These are phyloP conservation scores for Penicillium olsonii DNA, from an alignment of 2,329 filamentous ascomycete genomes.

Conservation along the genomic window DNA sequence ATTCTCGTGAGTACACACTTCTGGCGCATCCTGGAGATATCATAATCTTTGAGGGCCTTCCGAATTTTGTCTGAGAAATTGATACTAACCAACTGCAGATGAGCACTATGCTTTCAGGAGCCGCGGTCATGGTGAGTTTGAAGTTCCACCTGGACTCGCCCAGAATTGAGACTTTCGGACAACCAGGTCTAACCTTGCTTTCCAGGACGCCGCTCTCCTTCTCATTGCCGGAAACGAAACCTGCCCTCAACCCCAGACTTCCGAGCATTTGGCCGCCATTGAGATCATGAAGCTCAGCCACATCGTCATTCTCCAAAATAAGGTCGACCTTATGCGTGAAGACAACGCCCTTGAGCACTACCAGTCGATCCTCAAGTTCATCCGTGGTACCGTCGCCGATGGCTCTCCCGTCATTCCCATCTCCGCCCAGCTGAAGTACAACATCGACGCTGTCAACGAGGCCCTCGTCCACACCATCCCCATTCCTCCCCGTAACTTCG, in stretches of 20 bases:
- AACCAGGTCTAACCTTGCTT: not conserved
- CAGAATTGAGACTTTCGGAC: not conserved
- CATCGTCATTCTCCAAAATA: constrained; percentile 99
- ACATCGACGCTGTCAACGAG: constrained; percentile 98
- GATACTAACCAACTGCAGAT: constrained; percentile 51
- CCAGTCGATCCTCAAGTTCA: constrained; percentile 97
- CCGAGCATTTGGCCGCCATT: constrained; percentile 96
- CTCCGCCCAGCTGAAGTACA: constrained; percentile 97
- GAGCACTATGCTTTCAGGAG: constrained; percentile 99
- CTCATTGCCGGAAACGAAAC: constrained; percentile 98
- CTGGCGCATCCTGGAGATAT: not conserved
- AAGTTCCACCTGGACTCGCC: not conserved
- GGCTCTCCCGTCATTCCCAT: constrained; percentile 96
- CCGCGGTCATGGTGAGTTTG: constrained; percentile 76
- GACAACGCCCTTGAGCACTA: constrained; percentile 92
- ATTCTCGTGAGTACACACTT: constrained; percentile 65
- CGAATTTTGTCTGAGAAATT: not conserved
- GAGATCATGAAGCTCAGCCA: constrained; percentile 99
- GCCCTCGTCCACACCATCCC: constrained; percentile 94
- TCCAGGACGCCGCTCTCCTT: constrained; percentile 79
- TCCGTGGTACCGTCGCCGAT: constrained; percentile 93
- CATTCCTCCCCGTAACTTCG: constrained; percentile 87
- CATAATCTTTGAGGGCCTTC: not conserved
- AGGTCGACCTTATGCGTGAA: constrained; percentile 97
- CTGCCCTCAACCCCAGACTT: constrained; percentile 97